These are phyloP conservation scores for Globisporangium echinulatum DNA, from an alignment of 352 stramenopile genomes.

Conservation along the genomic window DNA sequence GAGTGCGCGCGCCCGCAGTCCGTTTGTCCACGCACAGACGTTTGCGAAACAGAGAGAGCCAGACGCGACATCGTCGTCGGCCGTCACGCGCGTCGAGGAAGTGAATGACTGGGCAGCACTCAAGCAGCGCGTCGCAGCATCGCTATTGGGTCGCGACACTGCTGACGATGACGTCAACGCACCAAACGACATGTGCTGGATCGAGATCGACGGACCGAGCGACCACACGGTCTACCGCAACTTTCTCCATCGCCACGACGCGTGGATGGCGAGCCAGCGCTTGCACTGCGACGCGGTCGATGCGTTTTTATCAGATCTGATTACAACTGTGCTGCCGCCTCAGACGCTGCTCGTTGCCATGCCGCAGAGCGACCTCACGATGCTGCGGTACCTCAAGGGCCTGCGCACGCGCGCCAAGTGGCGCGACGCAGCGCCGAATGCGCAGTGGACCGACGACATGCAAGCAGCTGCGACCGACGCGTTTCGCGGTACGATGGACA, in stretches of 20 bases:
- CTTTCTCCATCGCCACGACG: conserved; percentile 55
- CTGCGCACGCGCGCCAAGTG: conserved; percentile 70
- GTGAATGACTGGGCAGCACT: conserved; percentile 29
- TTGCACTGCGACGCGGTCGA: conserved; percentile 45
- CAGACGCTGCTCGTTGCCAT: conserved; percentile 59
- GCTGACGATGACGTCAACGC: conserved; percentile 1
- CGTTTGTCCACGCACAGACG: conserved; percentile 39
- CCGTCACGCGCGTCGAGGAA: conserved; percentile 23
- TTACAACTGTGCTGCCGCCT: conserved; percentile 29
- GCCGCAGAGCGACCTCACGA: conserved; percentile 62
- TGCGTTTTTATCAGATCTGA: conserved; percentile 35
- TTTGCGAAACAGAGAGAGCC: conserved; percentile 3
- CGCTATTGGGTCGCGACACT: conserved; percentile 9
- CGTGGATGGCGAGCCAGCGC: conserved; percentile 61
- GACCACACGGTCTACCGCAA: conserved; percentile 29
- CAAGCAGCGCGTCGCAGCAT: conserved; percentile 23
- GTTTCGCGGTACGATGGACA: conserved; percentile 62
- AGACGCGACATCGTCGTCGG: background rate
- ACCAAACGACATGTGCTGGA: conserved; percentile 54
- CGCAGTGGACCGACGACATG: conserved; percentile 38
- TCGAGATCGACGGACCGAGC: conserved; percentile 59
- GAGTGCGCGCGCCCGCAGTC: conserved; percentile 36
- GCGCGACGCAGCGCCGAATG: conserved; percentile 41
- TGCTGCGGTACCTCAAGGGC: conserved; percentile 69
- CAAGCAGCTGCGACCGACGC: conserved; percentile 64